Percentiles rank a stretch among this genome's conserved stretches.
Evolutionary conservation across 495 filamentous ascomycete genomes (phyloP).

Genomic region (Trichoderma parareesei): DNA sequence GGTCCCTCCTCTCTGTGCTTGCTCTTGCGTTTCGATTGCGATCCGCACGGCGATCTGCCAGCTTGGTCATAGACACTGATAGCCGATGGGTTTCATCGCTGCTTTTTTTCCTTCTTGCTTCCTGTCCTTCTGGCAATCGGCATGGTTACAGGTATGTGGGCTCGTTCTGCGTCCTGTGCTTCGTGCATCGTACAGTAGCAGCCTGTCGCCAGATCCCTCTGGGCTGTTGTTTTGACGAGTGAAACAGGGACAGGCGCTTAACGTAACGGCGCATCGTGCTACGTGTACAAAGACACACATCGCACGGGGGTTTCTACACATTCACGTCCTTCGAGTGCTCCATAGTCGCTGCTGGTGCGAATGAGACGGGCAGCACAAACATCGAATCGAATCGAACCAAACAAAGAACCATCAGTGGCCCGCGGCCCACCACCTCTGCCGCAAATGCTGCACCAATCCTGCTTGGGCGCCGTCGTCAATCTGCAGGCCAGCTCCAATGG

Average conservation of each 20-base stretch:
- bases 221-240: neutral
- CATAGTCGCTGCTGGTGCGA: neutral
- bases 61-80: neutral
- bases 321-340: too few species aligned
- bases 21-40: neutral
- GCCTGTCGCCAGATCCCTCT: too few species aligned
- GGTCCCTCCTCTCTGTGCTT: too few species aligned
- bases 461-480: neutral
- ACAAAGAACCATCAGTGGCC: neutral
- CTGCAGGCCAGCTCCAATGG: slow-evolving; percentile 1
- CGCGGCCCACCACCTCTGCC: neutral
- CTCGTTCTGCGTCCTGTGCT: too few species aligned
- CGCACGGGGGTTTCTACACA: too few species aligned
- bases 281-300: too few species aligned
- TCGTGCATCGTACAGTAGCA: too few species aligned
- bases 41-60: slow-evolving; percentile 5
- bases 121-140: neutral
- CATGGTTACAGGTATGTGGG: too few species aligned
- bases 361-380: neutral
- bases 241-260: neutral
- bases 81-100: slow-evolving; percentile 5
- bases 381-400: neutral
- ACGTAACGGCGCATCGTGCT: neutral
- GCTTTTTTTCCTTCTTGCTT: neutral
- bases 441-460: neutral